Base-by-base conservation (phyloP, 2,329 filamentous ascomycete genomes). In the Hymenoscyphus fraxineus region DNA sequence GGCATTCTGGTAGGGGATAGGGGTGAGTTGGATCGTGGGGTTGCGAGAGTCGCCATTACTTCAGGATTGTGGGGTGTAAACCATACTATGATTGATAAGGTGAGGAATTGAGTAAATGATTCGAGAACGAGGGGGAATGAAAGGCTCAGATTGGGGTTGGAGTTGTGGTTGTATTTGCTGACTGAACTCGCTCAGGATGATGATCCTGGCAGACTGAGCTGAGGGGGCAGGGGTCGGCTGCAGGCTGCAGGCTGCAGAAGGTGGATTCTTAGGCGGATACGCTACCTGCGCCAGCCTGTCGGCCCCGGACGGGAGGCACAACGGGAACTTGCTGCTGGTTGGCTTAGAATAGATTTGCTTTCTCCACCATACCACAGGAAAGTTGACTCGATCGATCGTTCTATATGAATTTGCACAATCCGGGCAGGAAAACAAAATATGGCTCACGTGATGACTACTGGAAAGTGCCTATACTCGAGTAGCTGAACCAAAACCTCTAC, bases 1-100 rank as follows among this genome's bases (percentile, higher is more conserved):
- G 81, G 77, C 82, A 86, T 86, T 69, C 74, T 80, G 66, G 70
- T 75, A 64, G 75, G 74, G 56, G 73, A 70, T 58, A 73, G 78
- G 78, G 70, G 80, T 68, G 32, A 74, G 60, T 62, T 68, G 58
- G 54, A 58, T 41, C 40, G 60, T 58, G 69, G 67, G 44, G 70
- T 56, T 16, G 67, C 63, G 55, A 71, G 64, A 58, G 64, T 69
- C 66, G 68, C 69, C 72, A 73, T 73, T 64, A 70, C 61, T 63
- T 64, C 54, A 59, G 38, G 16, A 51, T 16, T 44, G 16, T 39
- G n/a, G 13, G 47, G 38, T 16, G 6, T 40, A 44, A 31, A 15
- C 22, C 9, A 41, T n/a, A 13, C 13, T 27, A 47, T 13, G 16
- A 47, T 47, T 7, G 58, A 22, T 41, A 27, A 32, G 27, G 47